These are phyloP conservation scores for Gossypium trilobum DNA, from an alignment of 441 rosid species.

Conservation along the genomic window DNA sequence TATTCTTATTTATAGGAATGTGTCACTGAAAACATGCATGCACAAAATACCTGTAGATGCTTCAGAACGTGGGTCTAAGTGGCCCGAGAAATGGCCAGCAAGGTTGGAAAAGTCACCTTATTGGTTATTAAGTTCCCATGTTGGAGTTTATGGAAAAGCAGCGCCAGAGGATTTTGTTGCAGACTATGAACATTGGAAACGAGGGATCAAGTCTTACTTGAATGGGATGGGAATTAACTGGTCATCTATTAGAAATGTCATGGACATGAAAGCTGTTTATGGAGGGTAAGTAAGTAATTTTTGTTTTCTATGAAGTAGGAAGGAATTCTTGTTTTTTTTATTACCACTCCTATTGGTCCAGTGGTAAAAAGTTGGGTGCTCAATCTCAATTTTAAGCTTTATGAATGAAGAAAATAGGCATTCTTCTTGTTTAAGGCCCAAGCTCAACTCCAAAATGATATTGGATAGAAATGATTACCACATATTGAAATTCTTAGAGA, in stretches of 20 bases:
- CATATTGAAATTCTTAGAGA: no score
- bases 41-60: slow-evolving; percentile 3
- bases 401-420: no score
- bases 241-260: slow-evolving; percentile 5
- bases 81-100: slow-evolving; percentile 4
- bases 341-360: no score
- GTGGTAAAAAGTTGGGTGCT: no score
- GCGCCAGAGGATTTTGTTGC: slow-evolving; percentile 1
- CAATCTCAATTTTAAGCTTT: no score
- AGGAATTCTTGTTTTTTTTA: no score
- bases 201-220: neutral
- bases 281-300: slow-evolving; percentile 1
- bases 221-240: slow-evolving; percentile 1
- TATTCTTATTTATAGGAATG: slow-evolving; percentile 46
- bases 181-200: slow-evolving; percentile 4
- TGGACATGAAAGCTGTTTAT: slow-evolving; percentile 10
- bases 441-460: no score
- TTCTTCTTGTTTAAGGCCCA: no score
- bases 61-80: slow-evolving; percentile 9
- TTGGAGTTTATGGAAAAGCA: slow-evolving; percentile 5
- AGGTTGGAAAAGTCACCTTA: slow-evolving; percentile 4
- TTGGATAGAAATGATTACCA: no score
- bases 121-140: slow-evolving; percentile 12
- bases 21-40: slow-evolving; percentile 79
- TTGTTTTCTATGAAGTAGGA: neutral